Base-by-base conservation (phyloP, 306 rosid genomes). In the Casuarina cunninghamiana region DNA sequence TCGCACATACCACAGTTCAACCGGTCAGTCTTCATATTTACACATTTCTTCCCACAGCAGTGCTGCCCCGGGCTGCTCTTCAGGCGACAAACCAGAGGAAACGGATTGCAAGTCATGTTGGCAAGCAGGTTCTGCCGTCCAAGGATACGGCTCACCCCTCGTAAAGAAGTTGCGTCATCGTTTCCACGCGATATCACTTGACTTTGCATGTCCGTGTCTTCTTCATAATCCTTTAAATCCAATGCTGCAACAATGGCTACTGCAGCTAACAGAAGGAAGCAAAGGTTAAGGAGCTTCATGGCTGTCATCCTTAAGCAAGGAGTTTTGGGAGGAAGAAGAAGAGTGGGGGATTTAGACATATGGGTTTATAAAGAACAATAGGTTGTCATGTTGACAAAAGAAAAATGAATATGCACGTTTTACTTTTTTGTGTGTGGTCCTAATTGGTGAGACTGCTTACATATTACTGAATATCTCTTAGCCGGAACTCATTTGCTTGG, bases 401-500 rank as follows among this genome's bases (percentile, higher is more conserved):
- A 62, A 71, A 75, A 65, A 63, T 79, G 53, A 21, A 78, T 41
- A 19, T 70, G 17, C 73, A 83, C 62, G 77, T 63, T 26, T 26
- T 26, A 26, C 32, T 26, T 86, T 65, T 76, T 73, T 77, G 63
- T 53, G 58, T 44, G 55, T 26, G 32, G 32, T 26, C 32, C 32
- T 26, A 1, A 26, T 26, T 26, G 32, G 32, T 26, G 32, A 26
- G 78, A 71, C 71, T 55, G 42, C 83, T 82, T 74, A 19, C 55
- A 62, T 69, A 74, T 48, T 48, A 83, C 80, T 71, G 71, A 74
- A 77, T 12, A 75, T 45, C 75, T n/a, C 3, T 69, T 74, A 5
- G 26, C 51, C 42, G 74, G 77, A 82, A 65, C 81, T 79, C 75
- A 26, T 68, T 84, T 77, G 88, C 79, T 82, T 82, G 70, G 39